A percentile compares a stretch with the other conserved stretches of the same genome.
Conservation (phyloP, 2,329 filamentous ascomycete genomes). For the Dendryphion nanum region DNA sequence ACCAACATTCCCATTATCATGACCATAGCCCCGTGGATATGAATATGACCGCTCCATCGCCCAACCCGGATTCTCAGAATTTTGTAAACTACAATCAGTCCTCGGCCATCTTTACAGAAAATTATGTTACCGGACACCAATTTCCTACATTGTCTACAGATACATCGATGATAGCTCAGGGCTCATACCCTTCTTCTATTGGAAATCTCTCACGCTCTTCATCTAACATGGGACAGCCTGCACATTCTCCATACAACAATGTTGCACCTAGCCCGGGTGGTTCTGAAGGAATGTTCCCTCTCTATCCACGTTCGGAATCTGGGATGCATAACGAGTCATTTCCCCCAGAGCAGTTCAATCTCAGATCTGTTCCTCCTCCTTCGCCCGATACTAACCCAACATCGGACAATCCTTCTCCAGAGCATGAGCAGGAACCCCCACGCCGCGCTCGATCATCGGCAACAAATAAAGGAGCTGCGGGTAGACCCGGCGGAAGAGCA, state of each 20-base stretch:
- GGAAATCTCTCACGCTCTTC: neutral
- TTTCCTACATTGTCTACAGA: slow-evolving; percentile 20
- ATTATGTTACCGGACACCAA: slow-evolving; percentile 18
- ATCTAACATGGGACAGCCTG: slow-evolving; percentile 1
- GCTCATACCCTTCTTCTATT: neutral
- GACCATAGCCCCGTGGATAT: slow-evolving; percentile 15
- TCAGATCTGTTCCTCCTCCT: slow-evolving; percentile 7
- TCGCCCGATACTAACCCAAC: too few relatives aligned
- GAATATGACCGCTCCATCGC: slow-evolving; percentile 15
- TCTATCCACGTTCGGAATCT: neutral
- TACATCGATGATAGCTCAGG: slow-evolving; percentile 19
- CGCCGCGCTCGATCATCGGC: too few relatives aligned
- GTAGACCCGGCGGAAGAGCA: slow-evolving; percentile 36
- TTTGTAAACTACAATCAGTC: slow-evolving; percentile 26
- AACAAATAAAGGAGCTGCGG: slow-evolving; percentile 18
- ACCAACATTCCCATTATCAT: too few relatives aligned
- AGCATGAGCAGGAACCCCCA: too few relatives aligned
- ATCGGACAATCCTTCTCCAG: slow-evolving; percentile 4
- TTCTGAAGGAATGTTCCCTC: slow-evolving; percentile 19
- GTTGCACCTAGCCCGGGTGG: slow-evolving; percentile 26
- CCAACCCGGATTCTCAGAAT: slow-evolving; percentile 20
- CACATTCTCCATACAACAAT: slow-evolving; percentile 17
- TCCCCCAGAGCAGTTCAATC: slow-evolving; percentile 5
- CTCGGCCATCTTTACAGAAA: slow-evolving; percentile 24
- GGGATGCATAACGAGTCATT: neutral